phyloP scores from a whole-genome alignment of 2,329 filamentous ascomycete species.

The Coniochaeta ligniaria region DNA sequence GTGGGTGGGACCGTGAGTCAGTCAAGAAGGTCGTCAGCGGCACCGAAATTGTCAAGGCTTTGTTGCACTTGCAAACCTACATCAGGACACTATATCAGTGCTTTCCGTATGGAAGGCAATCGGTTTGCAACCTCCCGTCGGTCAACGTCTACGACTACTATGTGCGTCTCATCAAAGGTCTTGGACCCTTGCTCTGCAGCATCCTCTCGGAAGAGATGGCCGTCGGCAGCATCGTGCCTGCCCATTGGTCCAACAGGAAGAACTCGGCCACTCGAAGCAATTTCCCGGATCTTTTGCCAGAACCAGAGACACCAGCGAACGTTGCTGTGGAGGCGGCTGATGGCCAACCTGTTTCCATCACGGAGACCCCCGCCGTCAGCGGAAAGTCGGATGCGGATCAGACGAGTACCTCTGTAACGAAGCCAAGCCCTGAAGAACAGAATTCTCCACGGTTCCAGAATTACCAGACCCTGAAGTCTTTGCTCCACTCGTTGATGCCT shows the following conservation, averaged over 20 bases:
- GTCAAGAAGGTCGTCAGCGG: constrained; percentile 48
- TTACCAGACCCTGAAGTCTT: constrained; percentile 65
- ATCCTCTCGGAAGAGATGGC: constrained; percentile 81
- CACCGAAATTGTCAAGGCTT: constrained; percentile 70
- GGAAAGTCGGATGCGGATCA: constrained; percentile 2
- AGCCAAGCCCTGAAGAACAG: constrained; percentile 35
- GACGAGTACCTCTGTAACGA: constrained; percentile 19
- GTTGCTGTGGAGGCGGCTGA: neutral
- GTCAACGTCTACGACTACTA: constrained; percentile 86
- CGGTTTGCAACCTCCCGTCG: constrained; percentile 59
- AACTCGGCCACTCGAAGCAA: neutral
- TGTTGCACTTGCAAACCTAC: constrained; percentile 71
- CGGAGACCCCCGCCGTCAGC: neutral
- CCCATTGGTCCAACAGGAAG: constrained; percentile 46
- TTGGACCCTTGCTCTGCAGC: constrained; percentile 72
- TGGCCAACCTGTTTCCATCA: constrained; percentile 4
- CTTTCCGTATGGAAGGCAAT: constrained; percentile 63
- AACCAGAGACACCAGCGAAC: neutral
- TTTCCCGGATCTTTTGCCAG: neutral
- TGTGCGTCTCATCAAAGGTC: constrained; percentile 60
- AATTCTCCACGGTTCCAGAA: constrained; percentile 54
- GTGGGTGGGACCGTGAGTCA: constrained; percentile 25
- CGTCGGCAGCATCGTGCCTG: constrained; percentile 66
- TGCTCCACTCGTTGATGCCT: constrained; percentile 72
- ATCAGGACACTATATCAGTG: constrained; percentile 68